These are phyloP conservation scores for Ephemerocybe angulata DNA, from an alignment of 768 basidiomycete genomes.

Conservation along the genomic window DNA sequence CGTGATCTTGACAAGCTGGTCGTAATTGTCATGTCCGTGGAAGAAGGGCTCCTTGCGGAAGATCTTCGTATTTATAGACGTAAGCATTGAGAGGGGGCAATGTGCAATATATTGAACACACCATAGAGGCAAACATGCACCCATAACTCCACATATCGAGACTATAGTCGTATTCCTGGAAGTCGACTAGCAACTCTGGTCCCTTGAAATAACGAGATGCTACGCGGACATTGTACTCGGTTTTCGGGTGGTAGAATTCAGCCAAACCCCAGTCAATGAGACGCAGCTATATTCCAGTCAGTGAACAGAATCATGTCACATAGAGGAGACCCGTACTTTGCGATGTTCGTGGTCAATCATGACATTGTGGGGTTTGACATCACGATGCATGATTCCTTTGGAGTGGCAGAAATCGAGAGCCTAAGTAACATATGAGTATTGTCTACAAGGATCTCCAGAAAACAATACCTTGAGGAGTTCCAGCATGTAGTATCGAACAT, in stretches of 20 bases:
- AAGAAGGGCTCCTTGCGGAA: slow-evolving; percentile 99
- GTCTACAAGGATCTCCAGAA: background rate
- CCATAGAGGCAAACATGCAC: slow-evolving; percentile 99
- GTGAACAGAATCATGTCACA: slow-evolving; percentile 9
- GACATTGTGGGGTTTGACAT: slow-evolving; percentile 98
- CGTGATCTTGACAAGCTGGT: slow-evolving; percentile 96
- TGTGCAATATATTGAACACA: too few species aligned
- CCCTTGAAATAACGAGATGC: slow-evolving; percentile 98
- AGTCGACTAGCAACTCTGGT: slow-evolving; percentile 93
- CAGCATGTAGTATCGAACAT: slow-evolving; percentile 95
- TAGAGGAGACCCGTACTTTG: slow-evolving; percentile 54
- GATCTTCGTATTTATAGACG: too few species aligned
- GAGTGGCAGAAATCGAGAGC: slow-evolving; percentile 98
- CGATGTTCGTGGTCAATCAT: slow-evolving; percentile 99
- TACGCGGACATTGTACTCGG: slow-evolving; percentile 97
- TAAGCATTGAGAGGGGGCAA: too few species aligned
- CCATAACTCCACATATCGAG: slow-evolving; percentile 99
- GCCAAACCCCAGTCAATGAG: slow-evolving; percentile 99
- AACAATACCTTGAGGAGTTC: slow-evolving; percentile 82
- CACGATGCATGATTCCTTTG: slow-evolving; percentile 97
- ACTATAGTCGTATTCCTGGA: slow-evolving; percentile 98
- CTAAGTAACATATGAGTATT: slow-evolving; percentile 36
- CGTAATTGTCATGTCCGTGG: slow-evolving; percentile 98
- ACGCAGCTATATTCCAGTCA: slow-evolving; percentile 56
- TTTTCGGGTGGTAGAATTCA: slow-evolving; percentile 97